Conservation (phyloP, 176 grass and related monocot genomes). For the Zea mays region Zm-B73-REFERENCE-NAM-5.0 NC_050097.1:17766501-17767000, state of each 20-base stretch:
- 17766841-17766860: conserved; percentile 45
- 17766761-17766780: conserved; percentile 76
- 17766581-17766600: background rate
- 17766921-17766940: conserved; percentile 53
- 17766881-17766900: conserved; percentile 20
- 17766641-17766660: background rate
- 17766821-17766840: conserved; percentile 69
- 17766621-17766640: background rate
- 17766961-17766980: conserved; percentile 9
- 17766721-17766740: conserved; percentile 51
- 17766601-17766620: too few species aligned
- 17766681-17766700: conserved; percentile 78
- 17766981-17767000: conserved; percentile 55
- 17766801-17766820: conserved; percentile 63
- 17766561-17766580: background rate
- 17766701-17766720: conserved; percentile 86
- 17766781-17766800: conserved; percentile 65
- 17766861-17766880: conserved; percentile 63
- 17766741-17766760: conserved; percentile 50
- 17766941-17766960: conserved; percentile 40
- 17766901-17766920: conserved; percentile 7
- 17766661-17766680: conserved; percentile 63
- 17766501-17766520: conserved; percentile 60
- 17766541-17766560: background rate
- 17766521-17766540: conserved; percentile 48